Evolutionary conservation across 139 green algal species (phyloP), one percentile per base, ranked within the genome.

Genomic region (Chlorella vulgaris): DNA sequence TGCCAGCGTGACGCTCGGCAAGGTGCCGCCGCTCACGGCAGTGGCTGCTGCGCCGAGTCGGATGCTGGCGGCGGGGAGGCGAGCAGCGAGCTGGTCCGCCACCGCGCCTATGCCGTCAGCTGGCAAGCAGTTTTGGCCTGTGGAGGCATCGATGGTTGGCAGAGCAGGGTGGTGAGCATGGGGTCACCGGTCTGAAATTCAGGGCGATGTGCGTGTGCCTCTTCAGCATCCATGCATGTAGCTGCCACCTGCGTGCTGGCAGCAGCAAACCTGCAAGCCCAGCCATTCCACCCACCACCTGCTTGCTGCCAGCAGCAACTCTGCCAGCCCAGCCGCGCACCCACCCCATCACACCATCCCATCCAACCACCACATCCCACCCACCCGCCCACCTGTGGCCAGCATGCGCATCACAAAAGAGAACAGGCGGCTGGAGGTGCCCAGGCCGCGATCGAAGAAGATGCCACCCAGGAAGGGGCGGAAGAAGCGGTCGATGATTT

Each of bases 321-420:
- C n/a, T n/a, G n/a, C n/a, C n/a, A n/a, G n/a, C 18, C 29, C 28
- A 38, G 42, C 36, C 38, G 51, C 1, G 7, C 7, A 15, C 40
- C 33, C 18, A 69, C 28, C 21, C 61, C n/a, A 69, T n/a, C n/a
- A n/a, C n/a, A n/a, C n/a, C n/a, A n/a, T n/a, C n/a, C n/a, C n/a
- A n/a, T n/a, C n/a, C 47, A 58, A 58, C 47, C 10, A 58, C 47
- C 47, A 10, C 47, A 58, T 15, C 15, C 71, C 21, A 39, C n/a
- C 13, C 31, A 5, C 36, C 51, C 38, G 24, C 76, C 29, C 60
- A 65, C 80, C 91, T 0, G 91, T 93, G 1, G 95, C 93, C 43
- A 99, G 89, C 91, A 96, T 97, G 78, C 93, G 91, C 91, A 99
- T 96, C 38, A 99, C 96, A 77, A 98, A 99, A 42, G 94, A 82